A percentile compares a stretch with the other conserved stretches of the same genome.
phyloP scores from a whole-genome alignment of 1,284 basidiomycete genomes.

The Austroboletus niveus region DNA sequence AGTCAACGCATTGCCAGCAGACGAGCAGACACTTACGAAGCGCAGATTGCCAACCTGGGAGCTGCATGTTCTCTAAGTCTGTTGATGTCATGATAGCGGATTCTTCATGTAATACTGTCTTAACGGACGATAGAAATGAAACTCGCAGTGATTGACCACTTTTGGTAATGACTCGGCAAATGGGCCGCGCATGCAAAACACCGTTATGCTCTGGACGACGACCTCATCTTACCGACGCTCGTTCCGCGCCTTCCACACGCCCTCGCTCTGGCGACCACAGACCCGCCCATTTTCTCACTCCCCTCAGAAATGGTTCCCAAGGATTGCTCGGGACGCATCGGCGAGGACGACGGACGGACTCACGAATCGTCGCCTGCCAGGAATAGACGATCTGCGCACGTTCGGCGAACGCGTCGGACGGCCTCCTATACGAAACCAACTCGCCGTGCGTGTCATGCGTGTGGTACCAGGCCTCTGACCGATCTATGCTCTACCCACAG shows the following conservation, averaged over 20 bases:
- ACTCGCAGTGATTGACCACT: too few relatives aligned
- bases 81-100: too few relatives aligned
- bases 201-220: conserved; percentile 19
- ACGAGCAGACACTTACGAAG: too few relatives aligned
- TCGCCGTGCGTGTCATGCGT: conserved; percentile 33
- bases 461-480: background rate
- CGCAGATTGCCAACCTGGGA: too few relatives aligned
- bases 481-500: conserved; percentile 18
- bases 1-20: too few relatives aligned
- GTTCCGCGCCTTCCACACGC: conserved; percentile 12
- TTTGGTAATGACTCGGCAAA: too few relatives aligned
- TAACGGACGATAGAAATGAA: too few relatives aligned
- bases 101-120: too few relatives aligned
- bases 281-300: conserved; percentile 23
- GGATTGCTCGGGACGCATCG: conserved; percentile 12
- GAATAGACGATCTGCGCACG: conserved; percentile 24
- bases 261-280: conserved; percentile 9
- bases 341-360: background rate
- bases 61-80: too few relatives aligned
- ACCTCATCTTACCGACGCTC: conserved; percentile 17
- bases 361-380: conserved; percentile 25
- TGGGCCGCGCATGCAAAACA: too few relatives aligned
- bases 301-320: conserved; percentile 21
- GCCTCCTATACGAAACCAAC: conserved; percentile 39
- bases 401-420: conserved; percentile 37